Percentiles rank a stretch among this genome's conserved stretches.
Evolutionary conservation across 345 rosid species (phyloP).

Genomic region (Hibiscus tridactylites): DNA sequence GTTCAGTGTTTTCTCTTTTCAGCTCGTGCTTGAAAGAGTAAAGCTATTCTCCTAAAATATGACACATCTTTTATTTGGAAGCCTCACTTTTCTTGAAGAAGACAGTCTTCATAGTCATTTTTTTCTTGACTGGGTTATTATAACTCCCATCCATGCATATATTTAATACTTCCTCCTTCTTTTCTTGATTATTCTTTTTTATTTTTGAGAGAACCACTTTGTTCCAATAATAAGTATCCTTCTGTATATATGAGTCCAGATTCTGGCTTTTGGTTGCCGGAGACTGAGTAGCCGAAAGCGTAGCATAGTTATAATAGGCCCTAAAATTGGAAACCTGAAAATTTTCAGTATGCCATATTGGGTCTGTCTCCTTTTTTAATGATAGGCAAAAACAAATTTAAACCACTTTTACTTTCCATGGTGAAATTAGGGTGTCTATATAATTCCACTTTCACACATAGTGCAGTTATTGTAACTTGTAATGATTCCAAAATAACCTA

Average conservation of each 20-base stretch:
- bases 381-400: background rate
- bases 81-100: background rate
- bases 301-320: background rate
- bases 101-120: background rate
- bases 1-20: background rate
- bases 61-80: background rate
- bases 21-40: background rate
- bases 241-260: background rate
- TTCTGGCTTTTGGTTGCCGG: background rate
- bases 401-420: background rate
- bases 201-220: background rate
- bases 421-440: background rate
- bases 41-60: background rate
- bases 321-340: background rate
- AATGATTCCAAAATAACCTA: slow-evolving; percentile 37
- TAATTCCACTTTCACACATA: background rate
- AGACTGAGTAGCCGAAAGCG: background rate
- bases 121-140: background rate
- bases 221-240: background rate
- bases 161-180: background rate
- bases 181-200: background rate
- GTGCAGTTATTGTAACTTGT: slow-evolving; percentile 4
- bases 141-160: background rate
- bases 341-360: background rate
- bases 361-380: background rate